A percentile compares a stretch with the other conserved stretches of the same genome.
phyloP scores from a whole-genome alignment of 2,329 filamentous ascomycete species.

The Ophiostoma himal-ulmi region DNA sequence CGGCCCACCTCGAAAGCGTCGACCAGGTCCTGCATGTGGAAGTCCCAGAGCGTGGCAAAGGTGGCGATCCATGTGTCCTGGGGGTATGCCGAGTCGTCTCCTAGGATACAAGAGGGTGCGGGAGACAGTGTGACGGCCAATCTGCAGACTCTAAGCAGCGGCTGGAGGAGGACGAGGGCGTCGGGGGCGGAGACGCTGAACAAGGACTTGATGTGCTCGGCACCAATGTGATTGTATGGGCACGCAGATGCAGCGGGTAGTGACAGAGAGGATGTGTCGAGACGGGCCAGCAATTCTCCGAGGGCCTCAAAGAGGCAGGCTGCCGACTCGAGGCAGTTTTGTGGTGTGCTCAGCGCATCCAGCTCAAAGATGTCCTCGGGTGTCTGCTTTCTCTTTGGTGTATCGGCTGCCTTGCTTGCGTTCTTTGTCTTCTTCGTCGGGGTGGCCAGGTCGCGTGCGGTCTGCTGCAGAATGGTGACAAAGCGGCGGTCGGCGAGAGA shows the following conservation, averaged over 20 bases:
- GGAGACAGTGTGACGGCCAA: conserved; percentile 26
- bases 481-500: conserved; percentile 67
- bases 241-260: not conserved
- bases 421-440: conserved; percentile 26
- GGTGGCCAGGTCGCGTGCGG: conserved; percentile 53
- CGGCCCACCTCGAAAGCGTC: conserved; percentile 47
- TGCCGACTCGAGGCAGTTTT: conserved; percentile 43
- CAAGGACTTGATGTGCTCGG: conserved; percentile 53
- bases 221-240: conserved; percentile 45
- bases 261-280: conserved; percentile 30
- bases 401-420: not conserved
- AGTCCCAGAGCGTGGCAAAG: conserved; percentile 45
- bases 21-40: conserved; percentile 46
- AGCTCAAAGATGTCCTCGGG: conserved; percentile 35
- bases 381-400: conserved; percentile 24
- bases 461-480: conserved; percentile 57
- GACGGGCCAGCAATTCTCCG: conserved; percentile 41
- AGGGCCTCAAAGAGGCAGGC: conserved; percentile 46
- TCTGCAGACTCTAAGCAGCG: conserved; percentile 35
- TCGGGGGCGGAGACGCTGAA: conserved; percentile 48
- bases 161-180: conserved; percentile 41
- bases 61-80: conserved; percentile 45
- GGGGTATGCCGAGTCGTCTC: conserved; percentile 28
- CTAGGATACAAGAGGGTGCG: not conserved
- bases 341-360: conserved; percentile 35